Base-by-base conservation (phyloP, 208 protist genomes). In the Crithidia expoeki region DNA sequence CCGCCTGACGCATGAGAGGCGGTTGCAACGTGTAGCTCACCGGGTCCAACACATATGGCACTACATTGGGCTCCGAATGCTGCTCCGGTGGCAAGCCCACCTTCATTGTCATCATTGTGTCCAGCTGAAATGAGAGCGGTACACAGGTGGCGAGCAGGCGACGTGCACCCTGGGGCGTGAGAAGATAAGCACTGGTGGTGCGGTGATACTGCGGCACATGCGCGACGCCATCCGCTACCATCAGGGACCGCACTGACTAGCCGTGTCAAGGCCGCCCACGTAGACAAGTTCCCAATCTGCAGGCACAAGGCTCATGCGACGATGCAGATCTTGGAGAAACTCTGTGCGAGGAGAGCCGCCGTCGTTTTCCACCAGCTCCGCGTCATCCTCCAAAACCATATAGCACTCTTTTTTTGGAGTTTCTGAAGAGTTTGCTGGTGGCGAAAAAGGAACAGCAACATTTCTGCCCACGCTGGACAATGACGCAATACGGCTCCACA, bases 51-150 rank as follows among this genome's bases (percentile, higher is more conserved):
- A 96, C 87, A 57, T 84, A 82, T 11, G 83, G 74, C 30, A 79
- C 33, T 34, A 34, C 63, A 21, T 16, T 23, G 16, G 46, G 30
- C n/a, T 2, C 19, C 16, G 12, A 12, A 28, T 6, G 27, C 46
- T 38, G 63, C 63, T 30, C 56, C 52, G 27, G 40, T 30, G 30
- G 38, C 56, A 47, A 21, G 4, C 62, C 74, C 14, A 74, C 76
- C n/a, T 79, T 65, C 76, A 89, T 75, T 12, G 92, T 96, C 92
- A 96, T 96, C 61, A 78, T 75, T 5, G 92, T 96, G 65, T 96
- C 92, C 7, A 96, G 36, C 68, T 96, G 92, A 61, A 89, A 94
- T 44, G 84, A 91, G 33, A 96, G 64, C 14, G 92, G 92, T 2
- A 93, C 51, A 71, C 86, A 93, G 0, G 49, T 38, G 9, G 80